Evolutionary conservation across 1,284 basidiomycete genomes (phyloP), one percentile per base, ranked within the genome.

Genomic region (Pascua sp.): DNA sequence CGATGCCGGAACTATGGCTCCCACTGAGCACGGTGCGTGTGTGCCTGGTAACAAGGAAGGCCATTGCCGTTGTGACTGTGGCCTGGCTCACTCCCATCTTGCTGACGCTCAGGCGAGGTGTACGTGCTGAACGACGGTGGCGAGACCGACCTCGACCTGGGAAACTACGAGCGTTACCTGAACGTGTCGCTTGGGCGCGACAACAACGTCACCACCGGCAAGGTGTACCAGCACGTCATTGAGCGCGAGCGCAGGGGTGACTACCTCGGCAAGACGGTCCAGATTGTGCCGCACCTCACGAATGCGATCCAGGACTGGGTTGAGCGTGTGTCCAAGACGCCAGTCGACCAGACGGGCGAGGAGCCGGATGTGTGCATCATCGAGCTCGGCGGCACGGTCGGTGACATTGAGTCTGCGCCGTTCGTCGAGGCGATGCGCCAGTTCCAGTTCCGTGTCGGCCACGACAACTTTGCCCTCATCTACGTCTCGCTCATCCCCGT

Each of bases 261-360:
- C 75, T 98, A 98, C 79, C 84, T 98, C 48, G 96, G 96, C 53
- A 97, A 96, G 81, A 98, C 96, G 0, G 95, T 98, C 7, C 80
- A 98, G 86, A 97, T 98, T 69, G 91, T 98, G 9, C 95, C 95
- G 10, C 95, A 98, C 76, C 82, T 98, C 54, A 98, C 95, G 47
- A 93, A 89, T 73, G 95, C 91, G 17, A 95, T 98, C 65, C 95
- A 98, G 81, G 93, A 98, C 73, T 98, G 96, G 95, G 92, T 98
- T 63, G 88, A 97, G 77, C 86, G 91, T 49, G 93, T 98, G 11
- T 88, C 93, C 11, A 90, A 90, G 77, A 85, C 92, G 37, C 94
- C 95, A 1, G 92, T 94, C 1, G 95, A 98, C 72, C 91, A 95
- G 69, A 93, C 92, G 36, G 91, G 86, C 43, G 87, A 95, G 73